A percentile compares a stretch with the other conserved stretches of the same genome.
phyloP scores from a whole-genome alignment of 2,329 filamentous ascomycete genomes.

The Triangularia verruculosa region DNA sequence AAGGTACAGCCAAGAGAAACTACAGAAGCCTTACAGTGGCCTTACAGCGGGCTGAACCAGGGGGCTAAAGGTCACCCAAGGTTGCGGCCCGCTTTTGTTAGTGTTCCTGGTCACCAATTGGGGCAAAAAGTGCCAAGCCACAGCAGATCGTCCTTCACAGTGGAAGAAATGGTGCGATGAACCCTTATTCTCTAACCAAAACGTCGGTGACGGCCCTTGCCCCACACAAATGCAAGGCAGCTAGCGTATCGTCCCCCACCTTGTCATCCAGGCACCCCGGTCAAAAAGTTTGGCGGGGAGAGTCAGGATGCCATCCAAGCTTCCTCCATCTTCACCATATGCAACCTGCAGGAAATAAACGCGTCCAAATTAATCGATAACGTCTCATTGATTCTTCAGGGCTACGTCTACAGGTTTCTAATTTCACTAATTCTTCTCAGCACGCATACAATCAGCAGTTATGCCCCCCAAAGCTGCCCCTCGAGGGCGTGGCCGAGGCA shows the following conservation, averaged over 20 bases:
- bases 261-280: background rate
- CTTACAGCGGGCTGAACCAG: no score
- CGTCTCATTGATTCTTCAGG: background rate
- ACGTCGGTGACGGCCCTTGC: background rate
- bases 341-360: background rate
- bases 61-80: no score
- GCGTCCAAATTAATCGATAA: background rate
- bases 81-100: no score
- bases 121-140: no score
- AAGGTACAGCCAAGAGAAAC: no score
- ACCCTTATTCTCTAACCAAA: background rate
- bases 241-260: conserved; percentile 17
- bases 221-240: background rate
- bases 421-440: background rate
- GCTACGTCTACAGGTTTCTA: background rate
- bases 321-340: background rate
- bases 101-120: no score
- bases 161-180: no score
- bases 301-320: conserved; percentile 7
- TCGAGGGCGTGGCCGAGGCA: conserved; percentile 23
- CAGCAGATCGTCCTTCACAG: no score
- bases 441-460: background rate
- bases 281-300: background rate
- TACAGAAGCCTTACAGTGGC: no score
- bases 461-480: conserved; percentile 23